These are phyloP conservation scores for Tolypocladium album DNA, from an alignment of 2,329 filamentous ascomycete genomes.

Conservation along the genomic window DNA sequence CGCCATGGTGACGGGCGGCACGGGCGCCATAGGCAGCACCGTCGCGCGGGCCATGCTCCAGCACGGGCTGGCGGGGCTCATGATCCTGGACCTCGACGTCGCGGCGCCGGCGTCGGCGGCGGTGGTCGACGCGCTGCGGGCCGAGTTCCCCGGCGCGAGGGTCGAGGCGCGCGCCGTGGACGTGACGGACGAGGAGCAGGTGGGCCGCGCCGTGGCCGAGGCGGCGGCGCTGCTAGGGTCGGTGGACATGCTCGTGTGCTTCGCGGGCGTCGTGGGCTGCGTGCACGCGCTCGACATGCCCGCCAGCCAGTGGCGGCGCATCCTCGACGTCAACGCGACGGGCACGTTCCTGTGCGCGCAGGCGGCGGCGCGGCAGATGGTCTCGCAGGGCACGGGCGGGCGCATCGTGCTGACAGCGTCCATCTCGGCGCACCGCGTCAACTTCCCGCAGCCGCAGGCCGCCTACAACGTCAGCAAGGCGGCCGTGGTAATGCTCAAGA, in stretches of 20 bases:
- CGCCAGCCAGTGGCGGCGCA: slow-evolving; percentile 42
- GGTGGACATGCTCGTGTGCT: slow-evolving; percentile 12
- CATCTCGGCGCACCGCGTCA: slow-evolving; percentile 58
- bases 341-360: slow-evolving; percentile 62
- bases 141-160: slow-evolving; percentile 8
- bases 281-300: slow-evolving; percentile 42
- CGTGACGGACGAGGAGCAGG: slow-evolving; percentile 9
- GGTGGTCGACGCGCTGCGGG: slow-evolving; percentile 2
- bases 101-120: slow-evolving; percentile 19
- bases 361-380: slow-evolving; percentile 46
- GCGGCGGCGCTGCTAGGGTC: slow-evolving; percentile 6
- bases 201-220: slow-evolving; percentile 5
- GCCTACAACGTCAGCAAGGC: slow-evolving; percentile 67
- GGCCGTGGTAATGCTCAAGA: slow-evolving; percentile 51
- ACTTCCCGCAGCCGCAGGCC: slow-evolving; percentile 61
- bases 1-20: slow-evolving; percentile 38
- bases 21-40: slow-evolving; percentile 21
- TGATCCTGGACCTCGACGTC: slow-evolving; percentile 47
- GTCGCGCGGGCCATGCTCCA: slow-evolving; percentile 56
- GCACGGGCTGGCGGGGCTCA: slow-evolving; percentile 49
- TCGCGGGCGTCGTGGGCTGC: slow-evolving; percentile 55
- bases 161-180: slow-evolving; percentile 7
- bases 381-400: slow-evolving; percentile 37
- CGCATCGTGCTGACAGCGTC: slow-evolving; percentile 57
- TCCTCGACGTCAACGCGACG: slow-evolving; percentile 62